phyloP scores from a whole-genome alignment of 2,329 filamentous ascomycete species.

The Cryphonectria nitschkei region DNA sequence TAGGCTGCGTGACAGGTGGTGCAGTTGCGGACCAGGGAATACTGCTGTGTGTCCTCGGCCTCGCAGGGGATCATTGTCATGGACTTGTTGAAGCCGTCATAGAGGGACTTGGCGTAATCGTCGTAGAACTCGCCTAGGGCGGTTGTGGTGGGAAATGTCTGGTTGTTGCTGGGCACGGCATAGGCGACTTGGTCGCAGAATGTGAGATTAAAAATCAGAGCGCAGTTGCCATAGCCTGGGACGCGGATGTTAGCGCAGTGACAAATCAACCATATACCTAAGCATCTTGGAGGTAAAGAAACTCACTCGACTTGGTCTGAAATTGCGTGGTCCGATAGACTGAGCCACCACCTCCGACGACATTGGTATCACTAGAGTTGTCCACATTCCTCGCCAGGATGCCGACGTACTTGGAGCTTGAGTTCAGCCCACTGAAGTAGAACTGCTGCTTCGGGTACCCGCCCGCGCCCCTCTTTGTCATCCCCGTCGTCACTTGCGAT shows the following conservation, averaged over 20 bases:
- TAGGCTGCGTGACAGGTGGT: constrained; percentile 78
- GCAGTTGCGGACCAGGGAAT: constrained; percentile 81
- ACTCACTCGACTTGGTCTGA: constrained; percentile 74
- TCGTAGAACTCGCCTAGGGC: constrained; percentile 78
- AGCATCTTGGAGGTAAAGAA: not conserved
- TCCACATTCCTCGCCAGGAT: constrained; percentile 69
- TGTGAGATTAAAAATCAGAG: constrained; percentile 80
- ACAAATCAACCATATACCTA: not conserved
- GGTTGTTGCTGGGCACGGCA: constrained; percentile 81
- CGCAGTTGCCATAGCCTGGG: constrained; percentile 73
- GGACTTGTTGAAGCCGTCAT: constrained; percentile 77
- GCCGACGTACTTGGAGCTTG: constrained; percentile 71
- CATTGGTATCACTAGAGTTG: constrained; percentile 47
- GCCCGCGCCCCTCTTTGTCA: constrained; percentile 70
- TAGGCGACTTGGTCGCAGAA: constrained; percentile 92
- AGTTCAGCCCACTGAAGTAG: constrained; percentile 75
- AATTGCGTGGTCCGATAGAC: constrained; percentile 77
- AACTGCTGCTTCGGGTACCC: constrained; percentile 85
- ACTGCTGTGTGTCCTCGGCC: constrained; percentile 70
- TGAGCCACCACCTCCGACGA: constrained; percentile 72
- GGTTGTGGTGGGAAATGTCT: constrained; percentile 61
- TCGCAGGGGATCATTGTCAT: constrained; percentile 87
- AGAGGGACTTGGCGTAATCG: constrained; percentile 69
- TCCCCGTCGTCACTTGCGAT: constrained; percentile 58
- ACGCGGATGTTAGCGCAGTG: not conserved